These are phyloP conservation scores for Arbutus unedo DNA, from an alignment of 148 eudicot genomes.

Conservation along the genomic window DNA sequence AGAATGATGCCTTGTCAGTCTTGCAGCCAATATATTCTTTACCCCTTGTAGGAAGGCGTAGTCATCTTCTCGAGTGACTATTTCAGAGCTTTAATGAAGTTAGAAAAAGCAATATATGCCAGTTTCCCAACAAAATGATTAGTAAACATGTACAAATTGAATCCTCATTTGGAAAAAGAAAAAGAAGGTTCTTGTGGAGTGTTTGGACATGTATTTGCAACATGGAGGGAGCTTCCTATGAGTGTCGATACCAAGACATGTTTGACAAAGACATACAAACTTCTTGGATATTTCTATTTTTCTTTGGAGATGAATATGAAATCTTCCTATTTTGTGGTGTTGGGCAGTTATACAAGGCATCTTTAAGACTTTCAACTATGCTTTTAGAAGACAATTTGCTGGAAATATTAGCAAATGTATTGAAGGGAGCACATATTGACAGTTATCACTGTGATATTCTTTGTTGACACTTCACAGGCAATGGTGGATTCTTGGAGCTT, in stretches of 20 bases:
- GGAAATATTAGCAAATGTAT: background rate
- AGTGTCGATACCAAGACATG: background rate
- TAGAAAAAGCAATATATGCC: background rate
- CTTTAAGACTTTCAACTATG: conserved; percentile 1
- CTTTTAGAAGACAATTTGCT: conserved; percentile 10
- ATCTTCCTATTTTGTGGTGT: background rate
- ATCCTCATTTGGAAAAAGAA: background rate
- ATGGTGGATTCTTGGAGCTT: conserved; percentile 84
- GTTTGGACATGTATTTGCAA: conserved; percentile 1
- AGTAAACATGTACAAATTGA: background rate
- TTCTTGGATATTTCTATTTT: background rate
- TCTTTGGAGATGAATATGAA: background rate
- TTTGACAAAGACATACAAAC: background rate
- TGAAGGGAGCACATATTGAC: background rate
- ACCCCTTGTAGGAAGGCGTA: background rate
- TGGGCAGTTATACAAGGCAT: background rate
- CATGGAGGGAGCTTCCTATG: background rate
- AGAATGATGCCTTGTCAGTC: too few species aligned
- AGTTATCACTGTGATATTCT: background rate
- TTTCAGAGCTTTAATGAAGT: conserved; percentile 2
- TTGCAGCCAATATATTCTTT: background rate
- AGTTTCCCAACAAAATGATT: background rate
- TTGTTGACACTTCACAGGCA: conserved; percentile 37
- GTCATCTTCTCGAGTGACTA: background rate
- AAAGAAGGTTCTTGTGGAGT: background rate